A percentile compares a stretch with the other conserved stretches of the same genome.
Evolutionary conservation across 495 filamentous ascomycete genomes (phyloP).

Genomic region (Lepraria neglecta): DNA sequence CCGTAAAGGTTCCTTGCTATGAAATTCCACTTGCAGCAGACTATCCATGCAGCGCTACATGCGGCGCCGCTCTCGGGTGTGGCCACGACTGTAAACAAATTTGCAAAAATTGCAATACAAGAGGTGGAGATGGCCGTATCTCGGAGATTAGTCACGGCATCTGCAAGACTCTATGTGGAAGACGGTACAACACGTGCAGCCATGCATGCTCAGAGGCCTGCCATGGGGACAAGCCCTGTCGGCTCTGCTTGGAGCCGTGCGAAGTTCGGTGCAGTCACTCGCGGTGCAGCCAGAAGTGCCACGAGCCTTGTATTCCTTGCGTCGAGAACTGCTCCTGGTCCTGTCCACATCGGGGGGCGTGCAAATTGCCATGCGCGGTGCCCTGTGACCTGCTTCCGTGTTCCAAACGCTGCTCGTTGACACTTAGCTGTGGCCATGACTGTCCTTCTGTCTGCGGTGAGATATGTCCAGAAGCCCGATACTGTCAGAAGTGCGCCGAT

Average conservation of each 20-base stretch:
- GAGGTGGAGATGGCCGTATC: slow-evolving; percentile 26
- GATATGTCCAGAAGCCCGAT: slow-evolving; percentile 47
- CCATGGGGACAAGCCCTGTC: slow-evolving; percentile 49
- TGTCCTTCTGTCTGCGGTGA: slow-evolving; percentile 67
- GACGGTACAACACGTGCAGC: slow-evolving; percentile 49
- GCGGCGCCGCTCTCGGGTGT: slow-evolving; percentile 45
- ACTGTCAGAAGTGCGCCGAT: slow-evolving; percentile 51
- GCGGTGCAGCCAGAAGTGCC: slow-evolving; percentile 50
- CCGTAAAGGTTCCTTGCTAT: slow-evolving; percentile 44
- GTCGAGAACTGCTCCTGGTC: slow-evolving; percentile 48
- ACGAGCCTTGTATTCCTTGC: slow-evolving; percentile 61
- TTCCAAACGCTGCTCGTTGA: slow-evolving; percentile 51
- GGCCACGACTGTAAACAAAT: slow-evolving; percentile 52
- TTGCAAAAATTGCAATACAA: slow-evolving; percentile 47
- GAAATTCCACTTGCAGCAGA: slow-evolving; percentile 33
- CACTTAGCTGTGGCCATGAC: slow-evolving; percentile 58
- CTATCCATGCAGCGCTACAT: slow-evolving; percentile 45
- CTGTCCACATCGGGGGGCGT: slow-evolving; percentile 50
- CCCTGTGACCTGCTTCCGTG: slow-evolving; percentile 62
- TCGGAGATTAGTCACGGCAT: slow-evolving; percentile 39
- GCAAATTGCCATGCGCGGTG: slow-evolving; percentile 59
- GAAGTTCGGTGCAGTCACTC: slow-evolving; percentile 60
- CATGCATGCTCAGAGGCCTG: slow-evolving; percentile 52
- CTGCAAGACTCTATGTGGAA: slow-evolving; percentile 50
- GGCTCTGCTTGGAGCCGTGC: slow-evolving; percentile 49